Evolutionary conservation across 2,329 filamentous ascomycete genomes (phyloP).

Genomic region (Xylariaceae sp.): DNA sequence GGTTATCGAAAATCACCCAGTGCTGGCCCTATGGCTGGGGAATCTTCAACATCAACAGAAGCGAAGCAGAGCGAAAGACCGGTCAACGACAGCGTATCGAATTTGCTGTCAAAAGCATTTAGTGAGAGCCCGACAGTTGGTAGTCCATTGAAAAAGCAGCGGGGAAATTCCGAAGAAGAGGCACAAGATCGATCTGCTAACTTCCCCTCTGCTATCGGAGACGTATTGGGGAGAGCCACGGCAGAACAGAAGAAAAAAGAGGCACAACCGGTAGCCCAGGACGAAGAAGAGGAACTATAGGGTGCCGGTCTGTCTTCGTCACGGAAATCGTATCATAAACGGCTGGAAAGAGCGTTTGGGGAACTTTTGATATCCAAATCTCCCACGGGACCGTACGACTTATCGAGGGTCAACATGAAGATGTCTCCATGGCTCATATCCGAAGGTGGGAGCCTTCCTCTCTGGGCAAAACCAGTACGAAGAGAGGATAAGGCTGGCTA

Average conservation of each 20-base stretch:
- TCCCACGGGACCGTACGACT: no score
- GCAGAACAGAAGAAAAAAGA: constrained; percentile 20
- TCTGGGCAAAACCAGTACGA: no score
- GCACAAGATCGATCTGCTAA: constrained; percentile 34
- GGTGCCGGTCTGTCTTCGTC: not conserved
- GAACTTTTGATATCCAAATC: no score
- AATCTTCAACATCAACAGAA: constrained; percentile 36
- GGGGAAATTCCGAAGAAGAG: constrained; percentile 54
- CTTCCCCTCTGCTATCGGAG: constrained; percentile 36
- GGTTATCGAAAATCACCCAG: constrained; percentile 43
- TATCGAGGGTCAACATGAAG: no score
- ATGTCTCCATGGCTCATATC: no score
- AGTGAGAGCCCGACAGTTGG: constrained; percentile 50
- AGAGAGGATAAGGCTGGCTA: no score
- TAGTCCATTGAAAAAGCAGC: constrained; percentile 72
- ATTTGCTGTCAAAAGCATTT: constrained; percentile 39
- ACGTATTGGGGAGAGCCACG: constrained; percentile 33
- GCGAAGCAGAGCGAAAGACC: constrained; percentile 28
- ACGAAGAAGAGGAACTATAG: constrained; percentile 29
- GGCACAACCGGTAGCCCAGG: constrained; percentile 12
- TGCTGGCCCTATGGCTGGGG: constrained; percentile 34
- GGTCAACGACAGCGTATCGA: constrained; percentile 27
- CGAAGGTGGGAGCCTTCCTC: no score
- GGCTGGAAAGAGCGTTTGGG: not conserved
- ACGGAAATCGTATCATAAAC: not conserved